Evolutionary conservation across 345 rosid genomes (phyloP).

Genomic region (Arabis hirsuta): DNA sequence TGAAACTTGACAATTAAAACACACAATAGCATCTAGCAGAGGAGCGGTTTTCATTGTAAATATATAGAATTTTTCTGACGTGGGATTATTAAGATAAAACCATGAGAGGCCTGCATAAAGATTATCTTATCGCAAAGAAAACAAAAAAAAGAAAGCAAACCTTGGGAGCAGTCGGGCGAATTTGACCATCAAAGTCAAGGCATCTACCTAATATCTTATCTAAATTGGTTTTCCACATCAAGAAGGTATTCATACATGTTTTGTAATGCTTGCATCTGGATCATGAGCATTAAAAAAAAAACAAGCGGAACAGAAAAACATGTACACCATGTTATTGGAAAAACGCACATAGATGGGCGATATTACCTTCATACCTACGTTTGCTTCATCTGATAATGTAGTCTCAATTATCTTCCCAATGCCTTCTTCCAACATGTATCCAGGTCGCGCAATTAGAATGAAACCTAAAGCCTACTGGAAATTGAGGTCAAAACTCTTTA

Average conservation of each 20-base stretch:
- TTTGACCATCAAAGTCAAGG: constrained; percentile 78
- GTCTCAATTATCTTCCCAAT: constrained; percentile 82
- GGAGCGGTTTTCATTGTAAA: too few relatives aligned
- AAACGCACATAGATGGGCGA: constrained; percentile 5
- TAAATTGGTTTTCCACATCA: constrained; percentile 95
- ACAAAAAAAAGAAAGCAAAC: constrained; percentile 39
- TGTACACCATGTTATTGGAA: constrained; percentile 11
- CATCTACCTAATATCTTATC: constrained; percentile 86
- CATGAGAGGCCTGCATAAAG: background rate
- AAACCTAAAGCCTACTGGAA: constrained; percentile 88
- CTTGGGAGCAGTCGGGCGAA: constrained; percentile 90
- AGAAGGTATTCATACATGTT: constrained; percentile 94
- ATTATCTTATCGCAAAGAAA: background rate
- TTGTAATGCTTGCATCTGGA: constrained; percentile 93
- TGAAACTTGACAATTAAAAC: too few relatives aligned
- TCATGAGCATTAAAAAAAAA: constrained; percentile 42
- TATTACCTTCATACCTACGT: constrained; percentile 84
- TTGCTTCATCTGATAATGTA: constrained; percentile 68
- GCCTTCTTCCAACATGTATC: constrained; percentile 95
- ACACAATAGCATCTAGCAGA: too few relatives aligned
- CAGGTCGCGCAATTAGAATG: constrained; percentile 91
- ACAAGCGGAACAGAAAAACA: constrained; percentile 16
- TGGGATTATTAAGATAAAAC: too few relatives aligned
- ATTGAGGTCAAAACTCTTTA: constrained; percentile 37
- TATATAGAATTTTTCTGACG: too few relatives aligned